Conservation (phyloP, 2,329 filamentous ascomycete genomes). For the Nectriaceae sp. region DNA sequence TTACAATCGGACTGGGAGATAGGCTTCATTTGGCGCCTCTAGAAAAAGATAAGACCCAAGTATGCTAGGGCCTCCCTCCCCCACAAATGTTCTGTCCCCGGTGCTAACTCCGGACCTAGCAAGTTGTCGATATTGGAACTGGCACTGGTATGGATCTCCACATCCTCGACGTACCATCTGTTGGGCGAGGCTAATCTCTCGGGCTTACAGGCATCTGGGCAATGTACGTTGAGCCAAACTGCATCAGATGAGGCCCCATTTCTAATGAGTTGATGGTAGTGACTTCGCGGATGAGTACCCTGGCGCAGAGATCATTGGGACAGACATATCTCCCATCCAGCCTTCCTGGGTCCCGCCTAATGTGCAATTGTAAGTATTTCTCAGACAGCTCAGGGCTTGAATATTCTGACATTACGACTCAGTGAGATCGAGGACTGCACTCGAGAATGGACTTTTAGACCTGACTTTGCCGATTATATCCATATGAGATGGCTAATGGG, state of each 20-base stretch:
- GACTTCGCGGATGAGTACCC: constrained; percentile 49
- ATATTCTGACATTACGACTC: neutral
- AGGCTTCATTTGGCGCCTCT: constrained; percentile 23
- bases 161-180: neutral
- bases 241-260: rapidly evolving
- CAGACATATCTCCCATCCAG: constrained; percentile 60
- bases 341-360: too few species aligned
- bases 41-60: constrained; percentile 26
- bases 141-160: constrained; percentile 47
- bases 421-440: constrained; percentile 33
- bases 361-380: constrained; percentile 42
- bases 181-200: neutral
- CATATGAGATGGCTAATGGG: constrained; percentile 60
- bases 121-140: constrained; percentile 52
- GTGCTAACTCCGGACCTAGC: constrained; percentile 12
- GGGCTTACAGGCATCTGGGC: constrained; percentile 45
- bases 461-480: constrained; percentile 55
- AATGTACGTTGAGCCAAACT: constrained; percentile 33
- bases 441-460: constrained; percentile 31
- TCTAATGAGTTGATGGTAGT: constrained; percentile 33
- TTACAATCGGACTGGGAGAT: constrained; percentile 21
- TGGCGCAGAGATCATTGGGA: constrained; percentile 47
- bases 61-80: neutral
- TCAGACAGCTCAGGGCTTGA: rapidly evolving
- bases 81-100: neutral